These are phyloP conservation scores for Leccinum variicolor DNA, from an alignment of 768 basidiomycete genomes.

Conservation along the genomic window DNA sequence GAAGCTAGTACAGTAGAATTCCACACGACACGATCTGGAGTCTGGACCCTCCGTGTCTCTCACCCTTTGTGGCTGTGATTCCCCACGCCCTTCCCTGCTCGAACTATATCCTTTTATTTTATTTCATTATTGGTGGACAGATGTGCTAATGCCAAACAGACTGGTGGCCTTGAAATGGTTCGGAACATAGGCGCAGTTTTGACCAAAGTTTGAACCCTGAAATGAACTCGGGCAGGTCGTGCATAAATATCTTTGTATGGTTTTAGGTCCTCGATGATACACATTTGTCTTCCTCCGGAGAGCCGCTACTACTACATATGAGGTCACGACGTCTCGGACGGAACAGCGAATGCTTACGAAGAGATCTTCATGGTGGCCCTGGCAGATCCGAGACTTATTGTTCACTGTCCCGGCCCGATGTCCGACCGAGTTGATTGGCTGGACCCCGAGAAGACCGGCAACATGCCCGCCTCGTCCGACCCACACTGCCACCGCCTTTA, in stretches of 20 bases:
- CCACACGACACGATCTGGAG: too few relatives aligned
- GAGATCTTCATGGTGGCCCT: neutral
- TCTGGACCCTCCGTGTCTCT: too few relatives aligned
- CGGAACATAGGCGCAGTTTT: slow-evolving; percentile 39
- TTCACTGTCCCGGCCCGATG: slow-evolving; percentile 3
- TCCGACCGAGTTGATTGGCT: too few relatives aligned
- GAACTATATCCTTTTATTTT: too few relatives aligned
- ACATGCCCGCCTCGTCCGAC: slow-evolving; percentile 27
- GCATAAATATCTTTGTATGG: neutral
- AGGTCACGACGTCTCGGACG: slow-evolving; percentile 11
- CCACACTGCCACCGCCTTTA: slow-evolving; percentile 18
- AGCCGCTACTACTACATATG: neutral
- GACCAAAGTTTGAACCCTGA: slow-evolving; percentile 35
- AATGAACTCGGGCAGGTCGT: neutral
- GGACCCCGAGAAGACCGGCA: slow-evolving; percentile 20
- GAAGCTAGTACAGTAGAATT: too few relatives aligned
- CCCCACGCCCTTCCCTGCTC: too few relatives aligned
- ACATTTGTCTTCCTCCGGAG: slow-evolving; percentile 6
- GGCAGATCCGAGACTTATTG: neutral
- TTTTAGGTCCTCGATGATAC: neutral
- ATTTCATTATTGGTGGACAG: too few relatives aligned
- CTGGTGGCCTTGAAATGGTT: slow-evolving; percentile 36
- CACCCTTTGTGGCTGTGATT: too few relatives aligned
- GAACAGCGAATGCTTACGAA: slow-evolving; percentile 3
- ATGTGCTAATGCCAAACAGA: too few relatives aligned